These are phyloP conservation scores for Collybiopsis confluens DNA, from an alignment of 768 basidiomycete species.

Conservation along the genomic window DNA sequence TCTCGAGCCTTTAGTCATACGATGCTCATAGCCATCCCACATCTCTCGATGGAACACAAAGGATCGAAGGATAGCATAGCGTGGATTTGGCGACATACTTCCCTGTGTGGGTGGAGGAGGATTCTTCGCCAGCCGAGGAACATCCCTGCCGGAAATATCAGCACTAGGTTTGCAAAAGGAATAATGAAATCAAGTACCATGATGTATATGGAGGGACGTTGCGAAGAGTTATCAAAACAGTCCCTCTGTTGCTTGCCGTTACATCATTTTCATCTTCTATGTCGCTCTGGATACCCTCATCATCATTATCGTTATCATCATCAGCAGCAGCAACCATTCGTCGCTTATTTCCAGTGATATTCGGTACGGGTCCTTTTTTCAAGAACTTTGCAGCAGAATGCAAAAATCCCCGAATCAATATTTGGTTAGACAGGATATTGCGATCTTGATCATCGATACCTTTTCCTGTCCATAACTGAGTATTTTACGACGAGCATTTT, in stretches of 20 bases:
- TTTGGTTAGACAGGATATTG: slow-evolving; percentile 87
- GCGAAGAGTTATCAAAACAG: slow-evolving; percentile 80
- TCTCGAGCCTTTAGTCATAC: slow-evolving; percentile 90
- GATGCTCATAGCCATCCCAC: slow-evolving; percentile 88
- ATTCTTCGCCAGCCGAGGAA: slow-evolving; percentile 70
- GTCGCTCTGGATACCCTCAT: slow-evolving; percentile 21
- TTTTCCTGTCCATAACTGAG: slow-evolving; percentile 56
- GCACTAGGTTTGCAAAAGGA: neutral
- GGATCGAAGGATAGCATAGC: slow-evolving; percentile 69
- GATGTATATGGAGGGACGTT: slow-evolving; percentile 84
- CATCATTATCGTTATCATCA: slow-evolving; percentile 37
- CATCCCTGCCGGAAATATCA: slow-evolving; percentile 46
- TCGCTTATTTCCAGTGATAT: slow-evolving; percentile 33
- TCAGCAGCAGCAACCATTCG: slow-evolving; percentile 39
- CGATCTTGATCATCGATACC: slow-evolving; percentile 92
- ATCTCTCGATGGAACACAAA: slow-evolving; percentile 66
- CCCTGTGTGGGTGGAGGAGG: slow-evolving; percentile 52
- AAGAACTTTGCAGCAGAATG: slow-evolving; percentile 66
- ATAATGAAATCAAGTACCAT: slow-evolving; percentile 50
- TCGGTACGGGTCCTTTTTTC: slow-evolving; percentile 50
- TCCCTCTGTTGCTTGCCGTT: slow-evolving; percentile 46
- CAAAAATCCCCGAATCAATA: slow-evolving; percentile 77
- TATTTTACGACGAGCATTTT: neutral
- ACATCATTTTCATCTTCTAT: slow-evolving; percentile 15
- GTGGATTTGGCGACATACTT: slow-evolving; percentile 53